Evolutionary conservation across 768 basidiomycete species (phyloP), one percentile per base, ranked within the genome.

Genomic region (Fistulinella prunicolor): DNA sequence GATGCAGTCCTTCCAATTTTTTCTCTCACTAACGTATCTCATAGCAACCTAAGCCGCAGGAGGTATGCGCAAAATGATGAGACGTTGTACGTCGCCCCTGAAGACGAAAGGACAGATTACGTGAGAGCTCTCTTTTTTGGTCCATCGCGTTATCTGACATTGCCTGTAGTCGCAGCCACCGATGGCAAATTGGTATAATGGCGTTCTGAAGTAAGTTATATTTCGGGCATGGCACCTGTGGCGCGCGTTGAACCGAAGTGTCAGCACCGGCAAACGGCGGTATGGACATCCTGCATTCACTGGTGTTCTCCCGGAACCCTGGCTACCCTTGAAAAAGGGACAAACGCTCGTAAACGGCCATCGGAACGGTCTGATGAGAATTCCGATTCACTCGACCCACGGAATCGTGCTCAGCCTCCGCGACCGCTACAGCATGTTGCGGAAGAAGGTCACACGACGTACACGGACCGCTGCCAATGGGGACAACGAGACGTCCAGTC

Each of bases 271-370:
- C 9, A 92, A 94, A 65, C 75, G 89, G 42, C 83, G 94, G 35
- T 98, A 97, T 57, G 94, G 90, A 0, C 95, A 97, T 63, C 95
- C 95, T 4, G 95, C 93, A 1, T 76, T 98, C 19, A 91, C 86
- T n/a, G 95, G 95, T 2, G 80, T 89, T 4, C 79, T 98, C 0
- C 95, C 95, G 3, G 83, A 86, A 49, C 94, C 95, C 0, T 98
- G 95, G 95, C 78, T 97, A 3, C 94, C 94, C 2, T 70, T 93
- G 43, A 91, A 89, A 71, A 89, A 85, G 60, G 86, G 83, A 0
- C 86, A 92, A 60, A 79, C 79, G 0, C 75, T 88, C 3, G 81
- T 84, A 19, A 92, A 91, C 54, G 64, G 72, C 38, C 38, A 57
- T 45, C 55, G 59, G 38, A 60, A 60, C 17, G 70, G 69, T 28